Evolutionary conservation across 2,329 filamentous ascomycete genomes (phyloP), one percentile per base, ranked within the genome.

Genomic region (Magnaporthiopsis incrustans): DNA sequence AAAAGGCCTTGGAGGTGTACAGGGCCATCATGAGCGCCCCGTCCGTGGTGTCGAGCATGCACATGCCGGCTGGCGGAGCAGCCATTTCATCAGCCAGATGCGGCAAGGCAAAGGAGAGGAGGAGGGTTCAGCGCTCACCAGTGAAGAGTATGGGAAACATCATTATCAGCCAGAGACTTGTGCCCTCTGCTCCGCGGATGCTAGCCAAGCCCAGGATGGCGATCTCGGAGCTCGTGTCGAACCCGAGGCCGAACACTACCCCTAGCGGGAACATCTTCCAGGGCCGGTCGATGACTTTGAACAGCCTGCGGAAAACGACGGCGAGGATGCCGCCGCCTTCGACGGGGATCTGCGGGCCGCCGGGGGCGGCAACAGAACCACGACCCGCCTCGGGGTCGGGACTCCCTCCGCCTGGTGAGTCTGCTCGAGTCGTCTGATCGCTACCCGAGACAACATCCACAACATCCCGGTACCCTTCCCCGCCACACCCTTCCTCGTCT

Each of bases 241-340:
- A 98, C 0, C 94, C 95, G 0, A 98, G 81, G 0, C 94, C 95
- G 71, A 94, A 98, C 5, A 98, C 78, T 0, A 98, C 82, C 0
- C 94, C 94, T 0, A 97, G 79, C 0, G 92, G 92, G 69, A 96
- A 95, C 92, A 97, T 97, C 75, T 98, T 98, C 94, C 94, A 98
- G 0, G 91, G 89, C 6, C 84, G 77, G 69, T 89, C 85, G 38
- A 89, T 81, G 30, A 96, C 78, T 57, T 85, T 86, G 76, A 98
- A 97, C 66, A 96, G 81, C 66, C 81, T 85, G 65, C 89, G 86
- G 63, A 97, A 85, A 1, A 95, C 72, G 0, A 80, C 79, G 32
- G 90, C 88, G 56, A 97, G 76, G 63, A 92, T 85, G 0, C 94
- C 94, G 0, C 85, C 89, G 0, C 91, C 91, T 69, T 94, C 88